Base-by-base conservation (phyloP, 2,329 filamentous ascomycete species). In the Cladophialophora exuberans region DNA sequence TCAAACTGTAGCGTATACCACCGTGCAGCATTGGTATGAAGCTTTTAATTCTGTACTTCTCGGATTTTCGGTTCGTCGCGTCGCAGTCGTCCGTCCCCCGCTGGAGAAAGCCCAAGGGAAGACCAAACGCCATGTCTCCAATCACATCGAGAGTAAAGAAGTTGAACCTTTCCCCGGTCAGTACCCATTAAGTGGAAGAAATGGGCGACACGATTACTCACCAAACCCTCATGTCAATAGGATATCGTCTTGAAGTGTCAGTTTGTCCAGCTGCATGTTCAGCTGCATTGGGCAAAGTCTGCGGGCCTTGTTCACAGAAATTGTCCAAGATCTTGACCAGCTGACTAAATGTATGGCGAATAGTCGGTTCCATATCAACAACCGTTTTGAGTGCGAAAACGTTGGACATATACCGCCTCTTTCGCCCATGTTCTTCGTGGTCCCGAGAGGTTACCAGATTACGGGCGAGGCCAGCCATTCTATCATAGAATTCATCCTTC, bases 401-500 rank as follows among this genome's bases (percentile, higher is more conserved):
- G 31, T 15, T 35, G 4, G 31, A 11, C 4, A 35, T 35, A 4
- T 11, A n/a, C 31, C 31, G 31, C 4, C 31, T 11, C 31, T 35
- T 35, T 35, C 31, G 3, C 31, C 13, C 17, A 15, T 35, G 31
- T 35, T 35, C 31, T 35, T 35, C 31, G 4, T 15, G 31, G 17
- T 11, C 13, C 17, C 31, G 13, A 11, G 31, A n/a, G 31, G 31
- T 47, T 9, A 25, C 43, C 3, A 28, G 35, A 20, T 28, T 47
- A n/a, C 43, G 23, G 28, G 18, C 31, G 10, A 28, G 43, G n/a
- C 43, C 43, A 17, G 23, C 43, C 17, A 47, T 47, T 6, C 25
- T 28, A 22, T 47, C 43, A 20, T 47, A 47, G 43, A 17, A 47
- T 18, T 31, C 43, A 18, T 47, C 43, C n/a, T 47, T 47, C n/a